Base-by-base conservation (phyloP, 2,329 filamentous ascomycete species). In the Stachybotrys elegans region DNA sequence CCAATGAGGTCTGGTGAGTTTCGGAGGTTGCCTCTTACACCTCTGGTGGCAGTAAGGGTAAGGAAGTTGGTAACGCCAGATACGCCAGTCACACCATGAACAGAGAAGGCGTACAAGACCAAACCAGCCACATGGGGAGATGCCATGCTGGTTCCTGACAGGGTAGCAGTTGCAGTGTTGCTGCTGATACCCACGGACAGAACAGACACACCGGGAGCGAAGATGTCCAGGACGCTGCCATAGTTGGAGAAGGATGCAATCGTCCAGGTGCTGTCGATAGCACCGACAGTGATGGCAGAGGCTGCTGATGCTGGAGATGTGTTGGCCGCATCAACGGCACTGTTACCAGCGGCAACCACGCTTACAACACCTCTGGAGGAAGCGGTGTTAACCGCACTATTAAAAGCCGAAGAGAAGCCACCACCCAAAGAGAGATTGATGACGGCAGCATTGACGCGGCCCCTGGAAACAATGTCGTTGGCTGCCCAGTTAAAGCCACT, bases 111-210 rank as follows among this genome's bases (percentile, higher is more conserved):
- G 56, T 71, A 71, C 13, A 69, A 59, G 19, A 51, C 77, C 20
- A 85, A 65, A 21, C 81, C 82, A 23, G 74, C 69, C 47, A 84
- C 67, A 56, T 84, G 80, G 1, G 81, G 81, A 4, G 70, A 64
- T 4, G 81, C 78, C 80, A 84, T 84, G n/a, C 73, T 79, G 11
- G 82, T 85, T 27, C 81, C 82, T 13, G 69, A 75, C 56, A 81
- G 70, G 38, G 57, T 68, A 50, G 67, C 67, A 43, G 60, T 71
- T 37, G 74, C 69, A 14, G 57, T 63, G 45, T 57, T 66, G 57
- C 60, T 56, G 45, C 67, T 65, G 52, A 67, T 70, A 71, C 71
- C 79, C 6, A 78, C 59, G 36, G 70, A 75, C 5, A 71, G 56
- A 43, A 79, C 61, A 46, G 49, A 52, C 34, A 63, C 58, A 17